Percentiles rank a stretch among this genome's conserved stretches.
Evolutionary conservation across 2,329 filamentous ascomycete species (phyloP).

Genomic region (Blastomyces silverae): DNA sequence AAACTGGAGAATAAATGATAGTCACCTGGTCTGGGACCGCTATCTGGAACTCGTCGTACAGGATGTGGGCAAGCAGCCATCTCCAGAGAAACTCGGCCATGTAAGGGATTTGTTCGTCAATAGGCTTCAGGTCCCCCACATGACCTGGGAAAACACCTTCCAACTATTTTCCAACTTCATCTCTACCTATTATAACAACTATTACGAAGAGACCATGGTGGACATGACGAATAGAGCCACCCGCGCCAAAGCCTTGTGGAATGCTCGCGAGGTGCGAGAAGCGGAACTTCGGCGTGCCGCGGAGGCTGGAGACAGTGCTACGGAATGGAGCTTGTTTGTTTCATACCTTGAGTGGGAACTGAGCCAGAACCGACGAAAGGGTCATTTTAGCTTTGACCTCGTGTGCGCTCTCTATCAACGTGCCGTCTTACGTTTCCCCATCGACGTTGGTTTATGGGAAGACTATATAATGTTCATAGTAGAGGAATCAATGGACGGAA

Average conservation of each 20-base stretch:
- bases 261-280: slow-evolving; percentile 50
- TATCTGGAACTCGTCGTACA: slow-evolving; percentile 51
- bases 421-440: slow-evolving; percentile 65
- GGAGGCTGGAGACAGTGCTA: slow-evolving; percentile 47
- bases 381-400: slow-evolving; percentile 47
- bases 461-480: slow-evolving; percentile 72
- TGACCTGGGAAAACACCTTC: slow-evolving; percentile 54
- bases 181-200: slow-evolving; percentile 48
- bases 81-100: slow-evolving; percentile 44
- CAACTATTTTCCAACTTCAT: slow-evolving; percentile 55
- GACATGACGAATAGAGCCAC: slow-evolving; percentile 47
- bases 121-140: slow-evolving; percentile 53
- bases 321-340: slow-evolving; percentile 48
- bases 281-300: slow-evolving; percentile 47
- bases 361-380: slow-evolving; percentile 52
- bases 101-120: slow-evolving; percentile 48
- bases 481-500: slow-evolving; percentile 45
- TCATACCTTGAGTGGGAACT: slow-evolving; percentile 86
- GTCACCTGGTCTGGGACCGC: slow-evolving; percentile 56
- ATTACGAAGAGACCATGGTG: slow-evolving; percentile 55
- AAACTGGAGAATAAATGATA: slow-evolving; percentile 55
- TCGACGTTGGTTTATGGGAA: slow-evolving; percentile 70
- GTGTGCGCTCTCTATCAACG: slow-evolving; percentile 66
- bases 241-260: slow-evolving; percentile 49
- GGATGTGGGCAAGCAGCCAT: slow-evolving; percentile 45